Conservation (phyloP, 345 rosid species). For the Erucastrum elatum region DNA sequence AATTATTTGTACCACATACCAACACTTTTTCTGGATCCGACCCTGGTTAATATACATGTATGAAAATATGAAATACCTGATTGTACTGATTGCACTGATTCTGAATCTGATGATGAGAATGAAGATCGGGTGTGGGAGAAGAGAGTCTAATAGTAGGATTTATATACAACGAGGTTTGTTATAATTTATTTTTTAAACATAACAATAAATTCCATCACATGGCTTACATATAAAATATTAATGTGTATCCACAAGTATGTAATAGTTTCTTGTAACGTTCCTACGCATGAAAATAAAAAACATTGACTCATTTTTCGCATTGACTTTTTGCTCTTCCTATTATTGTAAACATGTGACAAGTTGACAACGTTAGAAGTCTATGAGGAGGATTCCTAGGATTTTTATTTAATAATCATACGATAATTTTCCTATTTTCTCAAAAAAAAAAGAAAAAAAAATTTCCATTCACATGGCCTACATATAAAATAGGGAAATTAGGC, state of each 20-base stretch:
- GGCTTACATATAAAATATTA: not conserved
- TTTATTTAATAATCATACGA: too few species aligned
- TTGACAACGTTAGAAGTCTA: not conserved
- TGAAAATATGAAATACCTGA: not conserved
- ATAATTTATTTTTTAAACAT: too few species aligned
- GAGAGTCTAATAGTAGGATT: not conserved
- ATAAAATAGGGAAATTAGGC: too few species aligned
- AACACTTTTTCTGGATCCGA: not conserved
- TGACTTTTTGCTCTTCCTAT: not conserved
- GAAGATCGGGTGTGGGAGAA: not conserved
- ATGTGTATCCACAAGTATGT: slow-evolving; percentile 1
- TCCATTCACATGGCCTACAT: too few species aligned
- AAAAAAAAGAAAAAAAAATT: too few species aligned
- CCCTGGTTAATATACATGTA: not conserved
- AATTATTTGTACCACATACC: too few species aligned
- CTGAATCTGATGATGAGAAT: not conserved
- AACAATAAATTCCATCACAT: not conserved
- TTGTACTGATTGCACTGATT: not conserved
- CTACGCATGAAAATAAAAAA: not conserved
- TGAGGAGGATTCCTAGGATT: too few species aligned
- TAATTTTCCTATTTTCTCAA: too few species aligned
- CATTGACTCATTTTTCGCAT: not conserved
- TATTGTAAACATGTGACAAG: not conserved
- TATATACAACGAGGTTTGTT: slow-evolving; percentile 2
- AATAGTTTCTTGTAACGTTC: slow-evolving; percentile 1